A percentile compares a stretch with the other conserved stretches of the same genome.
These are phyloP conservation scores for Massariosphaeria phaeospora DNA, from an alignment of 495 filamentous ascomycete genomes.

Conservation along the genomic window DNA sequence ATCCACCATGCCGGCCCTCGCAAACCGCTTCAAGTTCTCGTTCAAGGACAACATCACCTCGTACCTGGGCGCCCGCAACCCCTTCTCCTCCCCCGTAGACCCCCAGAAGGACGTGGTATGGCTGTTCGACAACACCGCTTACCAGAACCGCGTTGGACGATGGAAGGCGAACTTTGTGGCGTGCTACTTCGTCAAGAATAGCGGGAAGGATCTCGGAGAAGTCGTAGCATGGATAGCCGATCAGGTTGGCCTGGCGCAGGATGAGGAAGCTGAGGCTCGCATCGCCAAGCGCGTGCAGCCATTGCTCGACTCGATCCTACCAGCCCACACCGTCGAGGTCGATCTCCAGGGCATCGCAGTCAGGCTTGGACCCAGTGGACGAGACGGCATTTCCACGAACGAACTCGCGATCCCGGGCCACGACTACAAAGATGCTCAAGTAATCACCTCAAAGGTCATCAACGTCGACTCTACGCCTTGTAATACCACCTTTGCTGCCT, in stretches of 20 bases:
- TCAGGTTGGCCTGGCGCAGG: slow-evolving; percentile 58
- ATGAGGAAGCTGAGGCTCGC: slow-evolving; percentile 58
- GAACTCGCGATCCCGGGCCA: slow-evolving; percentile 43
- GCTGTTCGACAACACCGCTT: slow-evolving; percentile 89
- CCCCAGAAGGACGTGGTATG: slow-evolving; percentile 64
- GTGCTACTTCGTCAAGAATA: slow-evolving; percentile 68
- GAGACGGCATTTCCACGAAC: slow-evolving; percentile 65
- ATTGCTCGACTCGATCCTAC: slow-evolving; percentile 70
- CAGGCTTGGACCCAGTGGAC: slow-evolving; percentile 61
- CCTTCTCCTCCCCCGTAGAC: slow-evolving; percentile 42
- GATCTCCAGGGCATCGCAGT: slow-evolving; percentile 44
- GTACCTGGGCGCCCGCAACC: slow-evolving; percentile 42
- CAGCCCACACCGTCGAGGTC: slow-evolving; percentile 59
- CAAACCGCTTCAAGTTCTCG: slow-evolving; percentile 23
- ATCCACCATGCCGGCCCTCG: slow-evolving; percentile 25
- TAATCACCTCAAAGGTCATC: slow-evolving; percentile 43
- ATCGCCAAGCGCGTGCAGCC: slow-evolving; percentile 69
- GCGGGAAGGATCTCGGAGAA: slow-evolving; percentile 59
- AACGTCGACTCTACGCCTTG: slow-evolving; percentile 42
- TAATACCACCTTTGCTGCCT: slow-evolving; percentile 66
- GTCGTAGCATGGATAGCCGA: slow-evolving; percentile 67
- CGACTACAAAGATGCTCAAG: slow-evolving; percentile 30
- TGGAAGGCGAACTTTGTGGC: slow-evolving; percentile 81
- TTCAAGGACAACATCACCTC: slow-evolving; percentile 43
- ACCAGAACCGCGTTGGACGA: slow-evolving; percentile 42